Base-by-base conservation (phyloP, 345 rosid species). In the Aquilaria sinensis region DNA sequence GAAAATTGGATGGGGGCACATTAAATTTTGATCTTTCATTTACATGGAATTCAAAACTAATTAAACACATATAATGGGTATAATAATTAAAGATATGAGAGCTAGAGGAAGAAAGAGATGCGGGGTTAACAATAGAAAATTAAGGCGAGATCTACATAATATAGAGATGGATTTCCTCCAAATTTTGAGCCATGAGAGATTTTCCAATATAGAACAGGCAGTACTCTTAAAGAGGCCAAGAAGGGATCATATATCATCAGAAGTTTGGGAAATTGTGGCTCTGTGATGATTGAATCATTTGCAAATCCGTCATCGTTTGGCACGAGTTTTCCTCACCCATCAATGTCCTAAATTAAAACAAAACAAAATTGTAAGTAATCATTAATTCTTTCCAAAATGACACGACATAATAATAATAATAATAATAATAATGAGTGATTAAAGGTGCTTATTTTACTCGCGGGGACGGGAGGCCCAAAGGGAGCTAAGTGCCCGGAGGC, bases 391-490 rank as follows among this genome's bases (percentile, higher is more conserved):
- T 10, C 31, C 16, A 53, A 29, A 15, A 53, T 15, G 31, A 53
- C 23, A 23, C 23, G 23, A 23, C 23, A 23, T 23, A 23, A 23
- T 23, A 23, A 23, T 23, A 23, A 23, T 23, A 23, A 23, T 23
- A 23, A 23, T 23, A 23, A 23, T 23, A 53, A 29, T 8, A 16
- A 43, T n/a, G 5, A 9, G 23, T 58, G n/a, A 23, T 23, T 1
- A 23, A 23, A 23, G 23, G 23, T 23, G 23, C 23, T 23, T 23
- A 23, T 23, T 23, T 79, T 81, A 90, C 98, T 90, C 97, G 77
- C 96, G 74, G 11, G 99, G 96, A 58, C 96, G 96, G 53, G 97
- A 86, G 13, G 80, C 75, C 97, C 99, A 90, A 12, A 94, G 81
- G 31, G 97, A 83, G 52, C 96, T 90, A 57, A 94, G 83, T 0